A percentile compares a stretch with the other conserved stretches of the same genome.
These are phyloP conservation scores for Auxenochlorella pyrenoidosa DNA, from an alignment of 139 green algal species.

Conservation along the genomic window DNA sequence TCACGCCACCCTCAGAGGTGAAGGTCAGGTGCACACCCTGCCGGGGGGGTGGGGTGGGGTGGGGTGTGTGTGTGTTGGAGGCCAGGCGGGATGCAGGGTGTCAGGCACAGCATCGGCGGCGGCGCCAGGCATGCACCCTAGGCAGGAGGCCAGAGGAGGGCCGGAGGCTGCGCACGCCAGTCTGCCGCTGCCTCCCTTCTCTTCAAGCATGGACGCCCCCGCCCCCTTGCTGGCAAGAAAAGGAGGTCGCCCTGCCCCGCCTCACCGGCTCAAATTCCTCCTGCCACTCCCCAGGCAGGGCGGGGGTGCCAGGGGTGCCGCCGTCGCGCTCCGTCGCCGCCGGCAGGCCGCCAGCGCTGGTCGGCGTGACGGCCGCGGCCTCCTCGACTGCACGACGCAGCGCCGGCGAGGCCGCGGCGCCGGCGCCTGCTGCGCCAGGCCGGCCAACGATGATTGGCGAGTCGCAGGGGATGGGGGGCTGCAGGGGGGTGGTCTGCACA, in stretches of 20 bases:
- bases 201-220: too few relatives aligned
- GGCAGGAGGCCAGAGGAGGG: background rate
- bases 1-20: background rate
- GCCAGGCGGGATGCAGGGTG: too few relatives aligned
- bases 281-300: slow-evolving; percentile 32
- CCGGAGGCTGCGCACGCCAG: too few relatives aligned
- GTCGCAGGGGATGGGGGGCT: slow-evolving; percentile 20
- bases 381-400: background rate
- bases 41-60: background rate
- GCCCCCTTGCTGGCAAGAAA: too few relatives aligned
- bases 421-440: background rate
- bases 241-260: too few relatives aligned
- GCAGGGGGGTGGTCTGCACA: background rate
- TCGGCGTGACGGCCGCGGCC: background rate
- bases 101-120: too few relatives aligned
- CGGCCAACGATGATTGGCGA: slow-evolving; percentile 1
- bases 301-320: background rate
- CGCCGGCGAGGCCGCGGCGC: background rate
- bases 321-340: background rate
- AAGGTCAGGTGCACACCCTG: slow-evolving; percentile 57
- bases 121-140: too few relatives aligned
- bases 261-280: slow-evolving; percentile 48
- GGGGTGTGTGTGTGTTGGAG: too few relatives aligned
- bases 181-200: too few relatives aligned
- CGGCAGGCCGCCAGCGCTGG: background rate